Conservation (phyloP, 352 stramenopile species). For the Pythium periplocum region DNA sequence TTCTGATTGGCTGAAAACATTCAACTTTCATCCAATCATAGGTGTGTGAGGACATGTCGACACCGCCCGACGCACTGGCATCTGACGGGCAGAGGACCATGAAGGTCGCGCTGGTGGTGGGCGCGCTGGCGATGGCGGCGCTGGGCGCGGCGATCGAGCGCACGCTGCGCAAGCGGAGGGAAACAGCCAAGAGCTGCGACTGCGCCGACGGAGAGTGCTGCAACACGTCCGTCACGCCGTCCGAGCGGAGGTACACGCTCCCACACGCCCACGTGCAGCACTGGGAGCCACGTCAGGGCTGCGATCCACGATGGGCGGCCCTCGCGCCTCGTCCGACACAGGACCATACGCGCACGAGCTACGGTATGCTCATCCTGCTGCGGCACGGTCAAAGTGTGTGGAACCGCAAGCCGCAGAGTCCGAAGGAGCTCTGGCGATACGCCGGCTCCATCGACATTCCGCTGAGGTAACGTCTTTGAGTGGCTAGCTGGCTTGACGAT, state of each 20-base stretch:
- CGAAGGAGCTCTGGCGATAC: constrained; percentile 76
- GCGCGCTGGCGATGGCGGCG: constrained; percentile 11
- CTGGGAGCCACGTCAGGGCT: constrained; percentile 57
- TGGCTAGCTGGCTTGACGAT: no score
- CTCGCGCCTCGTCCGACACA: constrained; percentile 28
- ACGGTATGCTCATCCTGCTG: constrained; percentile 74
- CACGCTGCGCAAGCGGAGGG: constrained; percentile 6
- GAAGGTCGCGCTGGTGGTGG: constrained; percentile 9
- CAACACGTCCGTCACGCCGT: constrained; percentile 45
- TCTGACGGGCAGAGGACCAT: constrained; percentile 1
- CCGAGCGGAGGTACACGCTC: constrained; percentile 66
- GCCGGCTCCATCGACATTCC: constrained; percentile 81
- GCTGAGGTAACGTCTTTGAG: constrained; percentile 25
- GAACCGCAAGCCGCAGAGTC: constrained; percentile 75
- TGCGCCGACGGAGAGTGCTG: constrained; percentile 73
- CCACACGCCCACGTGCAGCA: constrained; percentile 65
- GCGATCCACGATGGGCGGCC: constrained; percentile 51
- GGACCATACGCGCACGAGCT: constrained; percentile 35
- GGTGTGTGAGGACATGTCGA: no score
- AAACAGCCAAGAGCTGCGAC: constrained; percentile 29
- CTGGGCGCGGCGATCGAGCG: constrained; percentile 27
- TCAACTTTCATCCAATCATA: no score
- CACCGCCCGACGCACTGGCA: not conserved
- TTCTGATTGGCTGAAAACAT: no score
- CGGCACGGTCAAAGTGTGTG: constrained; percentile 84